These are phyloP conservation scores for Annulohypoxylon truncatum DNA, from an alignment of 2,329 filamentous ascomycete genomes.

Conservation along the genomic window DNA sequence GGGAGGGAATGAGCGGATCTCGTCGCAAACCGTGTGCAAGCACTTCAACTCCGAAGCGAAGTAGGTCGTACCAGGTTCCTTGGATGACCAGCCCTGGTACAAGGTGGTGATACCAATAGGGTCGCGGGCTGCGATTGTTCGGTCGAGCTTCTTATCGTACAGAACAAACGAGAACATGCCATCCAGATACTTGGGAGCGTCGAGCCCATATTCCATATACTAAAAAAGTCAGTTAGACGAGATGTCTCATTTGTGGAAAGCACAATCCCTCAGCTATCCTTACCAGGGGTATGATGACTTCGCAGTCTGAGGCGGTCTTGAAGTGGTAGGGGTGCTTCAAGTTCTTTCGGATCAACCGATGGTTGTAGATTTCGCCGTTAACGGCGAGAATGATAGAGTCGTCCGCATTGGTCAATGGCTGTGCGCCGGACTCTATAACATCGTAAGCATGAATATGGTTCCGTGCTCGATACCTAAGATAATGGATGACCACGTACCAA, in stretches of 20 bases:
- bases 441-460: slow-evolving; percentile 34
- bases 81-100: slow-evolving; percentile 91
- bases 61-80: slow-evolving; percentile 86
- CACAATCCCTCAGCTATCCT: slow-evolving; percentile 49
- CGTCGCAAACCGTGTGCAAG: slow-evolving; percentile 91
- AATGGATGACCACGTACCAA: slow-evolving; percentile 71
- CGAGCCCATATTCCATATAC: slow-evolving; percentile 92
- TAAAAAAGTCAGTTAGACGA: slow-evolving; percentile 53
- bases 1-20: slow-evolving; percentile 92
- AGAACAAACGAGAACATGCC: slow-evolving; percentile 99
- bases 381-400: slow-evolving; percentile 89
- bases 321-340: slow-evolving; percentile 90
- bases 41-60: slow-evolving; percentile 98
- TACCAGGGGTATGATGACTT: slow-evolving; percentile 98
- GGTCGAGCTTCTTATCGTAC: slow-evolving; percentile 94
- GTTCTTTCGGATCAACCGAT: slow-evolving; percentile 90
- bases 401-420: slow-evolving; percentile 94
- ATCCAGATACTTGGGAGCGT: slow-evolving; percentile 92
- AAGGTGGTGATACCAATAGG: slow-evolving; percentile 97
- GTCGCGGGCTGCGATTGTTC: slow-evolving; percentile 92
- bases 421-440: slow-evolving; percentile 84
- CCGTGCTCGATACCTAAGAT: slow-evolving; percentile 15
- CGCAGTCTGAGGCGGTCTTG: slow-evolving; percentile 98
- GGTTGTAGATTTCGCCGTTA: slow-evolving; percentile 99
- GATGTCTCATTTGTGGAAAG: neutral